These are phyloP conservation scores for Henckelia pumila DNA, from an alignment of 257 asterid genomes.

Conservation along the genomic window DNA sequence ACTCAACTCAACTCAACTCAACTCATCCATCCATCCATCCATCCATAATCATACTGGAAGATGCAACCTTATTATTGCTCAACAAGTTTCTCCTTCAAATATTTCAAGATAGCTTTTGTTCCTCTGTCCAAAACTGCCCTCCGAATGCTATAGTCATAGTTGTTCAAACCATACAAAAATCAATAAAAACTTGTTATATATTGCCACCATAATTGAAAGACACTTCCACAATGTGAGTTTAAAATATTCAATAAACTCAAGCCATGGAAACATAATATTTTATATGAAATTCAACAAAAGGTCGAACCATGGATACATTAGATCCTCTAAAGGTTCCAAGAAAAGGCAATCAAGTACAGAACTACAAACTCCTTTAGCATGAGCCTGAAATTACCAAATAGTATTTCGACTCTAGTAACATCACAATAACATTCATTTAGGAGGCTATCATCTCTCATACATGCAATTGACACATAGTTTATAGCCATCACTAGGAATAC, in stretches of 20 bases:
- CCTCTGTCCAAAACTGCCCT: constrained; percentile 83
- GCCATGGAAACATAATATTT: not conserved
- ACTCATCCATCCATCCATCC: too few relatives aligned
- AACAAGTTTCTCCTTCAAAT: constrained; percentile 72
- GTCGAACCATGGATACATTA: too few relatives aligned
- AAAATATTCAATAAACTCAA: not conserved
- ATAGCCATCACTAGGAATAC: too few relatives aligned
- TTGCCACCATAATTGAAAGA: too few relatives aligned
- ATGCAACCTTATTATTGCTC: constrained; percentile 36
- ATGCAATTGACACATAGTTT: too few relatives aligned
- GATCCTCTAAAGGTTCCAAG: too few relatives aligned
- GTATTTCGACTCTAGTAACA: too few relatives aligned
- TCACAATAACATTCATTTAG: too few relatives aligned
- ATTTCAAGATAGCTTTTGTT: constrained; percentile 71
- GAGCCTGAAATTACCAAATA: not conserved
- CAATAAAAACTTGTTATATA: not conserved
- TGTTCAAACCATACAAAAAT: constrained; percentile 1
- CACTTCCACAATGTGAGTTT: not conserved
- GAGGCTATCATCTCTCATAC: too few relatives aligned
- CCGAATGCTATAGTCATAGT: constrained; percentile 62
- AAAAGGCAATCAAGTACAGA: not conserved
- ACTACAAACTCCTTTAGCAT: not conserved
- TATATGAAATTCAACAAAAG: too few relatives aligned
- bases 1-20: too few relatives aligned
- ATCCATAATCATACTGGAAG: not conserved